Conservation (phyloP, 1,284 basidiomycete genomes). For the Heterobasidion occidentale region DNA sequence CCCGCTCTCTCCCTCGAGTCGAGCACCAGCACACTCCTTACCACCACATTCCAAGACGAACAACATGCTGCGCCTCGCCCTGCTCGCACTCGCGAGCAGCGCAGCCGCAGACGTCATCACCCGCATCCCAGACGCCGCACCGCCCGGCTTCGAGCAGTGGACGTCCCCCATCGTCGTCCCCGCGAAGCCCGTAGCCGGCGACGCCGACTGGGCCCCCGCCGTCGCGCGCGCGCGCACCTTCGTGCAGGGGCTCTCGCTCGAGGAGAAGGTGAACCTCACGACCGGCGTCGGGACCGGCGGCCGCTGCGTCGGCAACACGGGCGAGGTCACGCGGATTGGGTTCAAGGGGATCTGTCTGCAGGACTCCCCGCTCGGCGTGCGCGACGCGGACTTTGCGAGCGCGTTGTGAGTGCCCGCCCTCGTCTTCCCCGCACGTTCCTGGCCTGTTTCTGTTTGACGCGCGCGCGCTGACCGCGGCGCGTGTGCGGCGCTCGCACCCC, state of each 20-base stretch:
- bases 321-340: conserved; percentile 20
- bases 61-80: not conserved
- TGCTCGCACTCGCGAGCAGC: not conserved
- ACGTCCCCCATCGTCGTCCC: conserved; percentile 1
- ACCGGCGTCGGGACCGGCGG: conserved; percentile 48
- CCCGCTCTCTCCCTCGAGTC: not conserved
- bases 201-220: conserved; percentile 1
- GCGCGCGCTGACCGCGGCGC: not conserved
- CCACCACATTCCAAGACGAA: too few species aligned
- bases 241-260: conserved; percentile 21
- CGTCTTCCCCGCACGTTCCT: conserved; percentile 66
- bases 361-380: conserved; percentile 50
- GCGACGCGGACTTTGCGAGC: conserved; percentile 28
- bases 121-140: conserved; percentile 3
- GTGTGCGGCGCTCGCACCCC: conserved; percentile 13
- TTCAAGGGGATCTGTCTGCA: conserved; percentile 20
- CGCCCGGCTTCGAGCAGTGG: conserved; percentile 3
- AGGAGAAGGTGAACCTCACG: conserved; percentile 43
- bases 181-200: conserved; percentile 1
- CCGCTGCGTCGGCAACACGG: conserved; percentile 58
- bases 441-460: conserved; percentile 46
- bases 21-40: too few species aligned
- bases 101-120: conserved; percentile 1
- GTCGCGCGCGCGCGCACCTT: not conserved
- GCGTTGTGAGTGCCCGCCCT: conserved; percentile 10